Conservation (phyloP, 306 rosid species). For the Glycine tomentella region DNA sequence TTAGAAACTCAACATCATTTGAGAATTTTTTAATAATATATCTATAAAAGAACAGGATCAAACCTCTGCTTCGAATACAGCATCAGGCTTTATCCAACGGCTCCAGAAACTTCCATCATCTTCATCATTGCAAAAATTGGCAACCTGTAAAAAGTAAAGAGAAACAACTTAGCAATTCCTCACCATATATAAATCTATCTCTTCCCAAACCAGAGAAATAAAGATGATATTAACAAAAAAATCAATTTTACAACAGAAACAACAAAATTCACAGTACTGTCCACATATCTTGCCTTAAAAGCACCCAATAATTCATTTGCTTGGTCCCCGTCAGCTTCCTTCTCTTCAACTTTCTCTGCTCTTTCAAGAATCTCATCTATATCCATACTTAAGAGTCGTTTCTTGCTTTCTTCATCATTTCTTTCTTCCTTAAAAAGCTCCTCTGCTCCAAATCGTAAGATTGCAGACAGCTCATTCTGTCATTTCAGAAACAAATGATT, state of each 20-base stretch:
- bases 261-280: constrained; percentile 21
- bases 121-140: constrained; percentile 85
- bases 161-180: constrained; percentile 8
- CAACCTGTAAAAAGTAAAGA: constrained; percentile 67
- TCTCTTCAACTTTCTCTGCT: constrained; percentile 98
- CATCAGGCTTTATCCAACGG: constrained; percentile 96
- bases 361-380: constrained; percentile 99
- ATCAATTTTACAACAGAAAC: constrained; percentile 9
- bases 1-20: background rate
- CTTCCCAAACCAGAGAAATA: constrained; percentile 7
- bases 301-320: constrained; percentile 88
- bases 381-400: constrained; percentile 86
- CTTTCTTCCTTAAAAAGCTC: constrained; percentile 98
- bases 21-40: background rate
- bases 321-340: constrained; percentile 73
- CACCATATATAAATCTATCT: constrained; percentile 6
- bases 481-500: constrained; percentile 43
- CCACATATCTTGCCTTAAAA: constrained; percentile 78
- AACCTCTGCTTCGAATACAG: constrained; percentile 89
- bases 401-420: constrained; percentile 97
- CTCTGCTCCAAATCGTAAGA: constrained; percentile 97
- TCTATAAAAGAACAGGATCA: constrained; percentile 43
- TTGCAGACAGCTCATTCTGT: constrained; percentile 97
- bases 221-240: background rate
- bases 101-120: constrained; percentile 99